phyloP scores from a whole-genome alignment of 768 basidiomycete species.

The Boletus sp. region DNA sequence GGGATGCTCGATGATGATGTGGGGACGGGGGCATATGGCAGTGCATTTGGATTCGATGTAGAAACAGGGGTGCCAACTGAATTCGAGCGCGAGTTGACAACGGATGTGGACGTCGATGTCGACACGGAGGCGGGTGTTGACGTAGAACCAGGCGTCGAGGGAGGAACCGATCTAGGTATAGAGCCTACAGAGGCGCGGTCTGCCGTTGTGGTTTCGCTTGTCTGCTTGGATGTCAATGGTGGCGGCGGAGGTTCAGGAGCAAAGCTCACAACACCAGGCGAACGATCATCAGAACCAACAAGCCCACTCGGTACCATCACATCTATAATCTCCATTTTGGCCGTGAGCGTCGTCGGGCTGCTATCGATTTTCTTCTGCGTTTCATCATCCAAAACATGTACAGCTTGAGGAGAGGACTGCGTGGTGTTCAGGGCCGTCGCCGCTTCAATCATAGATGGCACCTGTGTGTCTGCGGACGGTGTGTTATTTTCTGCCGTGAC shows the following conservation, averaged over 20 bases:
- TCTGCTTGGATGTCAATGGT: slow-evolving; percentile 26
- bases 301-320: slow-evolving; percentile 18
- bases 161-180: background rate
- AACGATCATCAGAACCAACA: slow-evolving; percentile 14
- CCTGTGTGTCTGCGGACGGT: background rate
- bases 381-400: slow-evolving; percentile 2
- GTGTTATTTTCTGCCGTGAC: background rate
- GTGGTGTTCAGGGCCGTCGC: background rate
- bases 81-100: slow-evolving; percentile 24
- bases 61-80: slow-evolving; percentile 18
- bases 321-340: slow-evolving; percentile 29
- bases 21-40: background rate
- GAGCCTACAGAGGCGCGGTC: background rate
- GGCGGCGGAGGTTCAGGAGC: slow-evolving; percentile 33
- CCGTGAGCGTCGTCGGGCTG: slow-evolving; percentile 9
- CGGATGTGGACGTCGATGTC: slow-evolving; percentile 23
- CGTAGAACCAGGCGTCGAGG: slow-evolving; percentile 7
- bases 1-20: slow-evolving; percentile 9
- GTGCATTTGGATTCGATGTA: slow-evolving; percentile 1
- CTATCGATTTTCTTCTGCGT: slow-evolving; percentile 6
- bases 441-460: background rate
- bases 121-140: slow-evolving; percentile 17
- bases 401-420: background rate
- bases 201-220: slow-evolving; percentile 10
- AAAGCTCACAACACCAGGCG: slow-evolving; percentile 23